Conservation (phyloP, 2,329 filamentous ascomycete species). For the Trematosphaeria pertusa region DNA sequence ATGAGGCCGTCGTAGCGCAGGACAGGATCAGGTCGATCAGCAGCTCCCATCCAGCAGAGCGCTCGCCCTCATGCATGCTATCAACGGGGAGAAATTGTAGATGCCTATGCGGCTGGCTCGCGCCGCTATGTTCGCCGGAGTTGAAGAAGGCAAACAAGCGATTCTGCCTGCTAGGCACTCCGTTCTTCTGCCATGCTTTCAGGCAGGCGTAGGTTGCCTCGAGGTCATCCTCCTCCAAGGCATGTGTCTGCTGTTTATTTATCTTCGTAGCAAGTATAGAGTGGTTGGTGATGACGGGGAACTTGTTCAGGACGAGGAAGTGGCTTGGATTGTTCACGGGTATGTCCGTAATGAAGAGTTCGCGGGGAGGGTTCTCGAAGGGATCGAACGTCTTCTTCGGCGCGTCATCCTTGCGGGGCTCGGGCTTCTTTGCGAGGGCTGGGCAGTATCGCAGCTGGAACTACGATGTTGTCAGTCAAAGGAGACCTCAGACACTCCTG, state of each 20-base stretch:
- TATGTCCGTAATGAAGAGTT: conserved; percentile 63
- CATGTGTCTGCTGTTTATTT: conserved; percentile 69
- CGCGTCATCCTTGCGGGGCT: conserved; percentile 46
- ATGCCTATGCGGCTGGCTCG: conserved; percentile 75
- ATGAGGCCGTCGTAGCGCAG: conserved; percentile 1
- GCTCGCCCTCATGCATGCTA: conserved; percentile 61
- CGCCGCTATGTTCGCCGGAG: conserved; percentile 71
- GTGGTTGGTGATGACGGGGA: conserved; percentile 73
- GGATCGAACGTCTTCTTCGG: conserved; percentile 58
- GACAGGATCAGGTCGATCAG: conserved; percentile 55
- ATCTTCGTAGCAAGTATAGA: conserved; percentile 73
- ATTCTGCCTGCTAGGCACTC: conserved; percentile 25
- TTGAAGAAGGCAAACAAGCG: conserved; percentile 74
- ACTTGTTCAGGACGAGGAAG: conserved; percentile 76
- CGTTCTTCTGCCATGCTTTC: conserved; percentile 57
- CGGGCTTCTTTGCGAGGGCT: conserved; percentile 70
- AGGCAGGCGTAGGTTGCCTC: conserved; percentile 68
- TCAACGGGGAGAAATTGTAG: conserved; percentile 73
- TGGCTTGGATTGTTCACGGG: conserved; percentile 56
- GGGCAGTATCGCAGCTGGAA: conserved; percentile 78
- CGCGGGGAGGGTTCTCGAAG: conserved; percentile 66
- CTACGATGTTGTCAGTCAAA: conserved; percentile 50
- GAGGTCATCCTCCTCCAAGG: conserved; percentile 68
- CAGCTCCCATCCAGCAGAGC: conserved; percentile 52
- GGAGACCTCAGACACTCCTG: conserved; percentile 1